These are phyloP conservation scores for Delonix regia DNA, from an alignment of 306 rosid genomes.

Conservation along the genomic window DNA sequence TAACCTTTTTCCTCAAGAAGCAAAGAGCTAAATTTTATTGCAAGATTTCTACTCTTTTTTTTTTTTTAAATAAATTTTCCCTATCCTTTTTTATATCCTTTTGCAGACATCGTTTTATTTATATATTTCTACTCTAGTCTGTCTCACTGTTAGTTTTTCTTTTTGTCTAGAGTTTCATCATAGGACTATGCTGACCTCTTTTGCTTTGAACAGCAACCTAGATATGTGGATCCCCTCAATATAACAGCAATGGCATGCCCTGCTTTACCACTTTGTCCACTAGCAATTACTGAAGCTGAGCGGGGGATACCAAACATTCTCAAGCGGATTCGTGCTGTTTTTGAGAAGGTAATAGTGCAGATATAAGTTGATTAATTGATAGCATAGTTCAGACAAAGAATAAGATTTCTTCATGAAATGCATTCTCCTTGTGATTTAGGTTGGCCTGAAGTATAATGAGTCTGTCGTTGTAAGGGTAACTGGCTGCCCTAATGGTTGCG, in stretches of 20 bases:
- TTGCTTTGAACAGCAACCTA: conserved; percentile 70
- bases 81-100: background rate
- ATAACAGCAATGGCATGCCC: conserved; percentile 99
- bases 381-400: conserved; percentile 12
- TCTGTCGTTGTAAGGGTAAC: conserved; percentile 90
- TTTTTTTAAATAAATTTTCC: background rate
- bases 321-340: conserved; percentile 84
- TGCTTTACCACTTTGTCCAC: conserved; percentile 93
- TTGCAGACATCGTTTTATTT: background rate
- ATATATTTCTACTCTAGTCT: background rate
- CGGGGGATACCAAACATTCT: conserved; percentile 91
- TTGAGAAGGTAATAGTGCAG: conserved; percentile 74
- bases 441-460: conserved; percentile 89
- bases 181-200: conserved; percentile 34
- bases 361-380: conserved; percentile 6
- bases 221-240: conserved; percentile 89
- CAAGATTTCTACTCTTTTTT: background rate
- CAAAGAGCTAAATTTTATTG: background rate
- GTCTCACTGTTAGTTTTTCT: background rate
- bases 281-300: conserved; percentile 97
- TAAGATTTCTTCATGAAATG: conserved; percentile 8
- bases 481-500: conserved; percentile 98
- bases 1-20: conserved; percentile 9
- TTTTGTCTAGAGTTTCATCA: background rate
- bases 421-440: conserved; percentile 51